phyloP scores from a whole-genome alignment of 2,329 filamentous ascomycete species.

The Thielaviopsis punctulata region DNA sequence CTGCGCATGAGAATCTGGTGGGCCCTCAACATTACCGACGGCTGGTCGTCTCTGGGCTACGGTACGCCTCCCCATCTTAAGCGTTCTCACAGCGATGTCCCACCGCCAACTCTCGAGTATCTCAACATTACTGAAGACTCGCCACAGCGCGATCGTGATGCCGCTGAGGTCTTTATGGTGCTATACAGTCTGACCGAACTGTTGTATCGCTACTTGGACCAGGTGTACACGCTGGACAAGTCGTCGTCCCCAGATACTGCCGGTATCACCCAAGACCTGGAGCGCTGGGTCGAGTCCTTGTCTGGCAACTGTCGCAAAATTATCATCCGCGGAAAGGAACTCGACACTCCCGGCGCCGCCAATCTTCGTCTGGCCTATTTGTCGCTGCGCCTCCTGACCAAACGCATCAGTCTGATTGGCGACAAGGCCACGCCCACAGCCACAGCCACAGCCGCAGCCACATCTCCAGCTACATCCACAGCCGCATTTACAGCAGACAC shows the following conservation, averaged over 20 bases:
- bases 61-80: constrained; percentile 34
- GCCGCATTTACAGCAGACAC: background rate
- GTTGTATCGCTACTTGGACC: constrained; percentile 18
- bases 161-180: constrained; percentile 25
- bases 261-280: constrained; percentile 17
- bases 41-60: constrained; percentile 36
- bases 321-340: constrained; percentile 24
- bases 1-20: constrained; percentile 39
- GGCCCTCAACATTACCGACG: constrained; percentile 35
- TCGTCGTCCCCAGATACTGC: background rate
- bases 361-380: constrained; percentile 36
- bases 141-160: constrained; percentile 15
- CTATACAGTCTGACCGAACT: constrained; percentile 28
- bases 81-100: constrained; percentile 30
- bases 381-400: constrained; percentile 27
- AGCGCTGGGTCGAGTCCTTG: constrained; percentile 29
- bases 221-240: constrained; percentile 15
- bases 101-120: constrained; percentile 22
- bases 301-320: constrained; percentile 21
- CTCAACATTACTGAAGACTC: constrained; percentile 16
- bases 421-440: background rate
- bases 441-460: background rate
- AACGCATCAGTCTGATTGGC: constrained; percentile 26
- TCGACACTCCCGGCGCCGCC: constrained; percentile 27
- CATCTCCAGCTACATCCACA: constrained; percentile 13